phyloP scores from a whole-genome alignment of 169 alveolate species.

The Babesia caballi region DNA sequence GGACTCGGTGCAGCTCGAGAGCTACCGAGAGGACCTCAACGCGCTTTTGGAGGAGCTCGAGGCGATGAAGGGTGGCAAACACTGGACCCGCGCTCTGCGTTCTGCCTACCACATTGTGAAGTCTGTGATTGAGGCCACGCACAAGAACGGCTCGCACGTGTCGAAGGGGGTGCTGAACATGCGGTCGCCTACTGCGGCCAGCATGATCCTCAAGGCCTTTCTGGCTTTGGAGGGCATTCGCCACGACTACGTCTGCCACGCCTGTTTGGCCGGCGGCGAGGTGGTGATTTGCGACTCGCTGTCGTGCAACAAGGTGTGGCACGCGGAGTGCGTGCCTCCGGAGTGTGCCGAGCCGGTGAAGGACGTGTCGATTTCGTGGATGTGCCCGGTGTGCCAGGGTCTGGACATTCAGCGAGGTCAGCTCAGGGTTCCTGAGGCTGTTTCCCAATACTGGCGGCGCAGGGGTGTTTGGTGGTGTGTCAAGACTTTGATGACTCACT shows the following conservation, averaged over 20 bases:
- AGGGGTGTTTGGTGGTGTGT: constrained; percentile 59
- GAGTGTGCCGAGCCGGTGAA: constrained; percentile 13
- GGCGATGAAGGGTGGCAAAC: neutral
- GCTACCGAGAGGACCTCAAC: neutral
- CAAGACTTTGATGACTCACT: constrained; percentile 35
- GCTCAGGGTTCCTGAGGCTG: constrained; percentile 10
- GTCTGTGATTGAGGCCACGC: neutral
- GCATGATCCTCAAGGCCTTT: constrained; percentile 31
- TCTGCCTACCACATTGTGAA: neutral
- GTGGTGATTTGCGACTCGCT: constrained; percentile 67
- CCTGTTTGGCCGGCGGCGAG: constrained; percentile 73
- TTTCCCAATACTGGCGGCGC: constrained; percentile 49
- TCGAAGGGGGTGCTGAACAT: neutral
- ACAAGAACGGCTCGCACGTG: neutral
- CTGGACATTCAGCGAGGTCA: constrained; percentile 19
- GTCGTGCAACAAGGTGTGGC: constrained; percentile 70
- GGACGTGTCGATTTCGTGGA: constrained; percentile 33
- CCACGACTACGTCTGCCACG: constrained; percentile 68
- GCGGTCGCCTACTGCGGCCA: constrained; percentile 5
- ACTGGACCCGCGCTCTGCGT: constrained; percentile 3
- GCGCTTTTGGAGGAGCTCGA: neutral
- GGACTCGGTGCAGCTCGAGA: neutral
- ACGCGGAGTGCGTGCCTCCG: constrained; percentile 63
- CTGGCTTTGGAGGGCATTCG: constrained; percentile 30
- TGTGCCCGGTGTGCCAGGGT: constrained; percentile 54